Evolutionary conservation across 176 grass and related monocot genomes (phyloP).

Genomic region (Bolboschoenus planiculmis): DNA sequence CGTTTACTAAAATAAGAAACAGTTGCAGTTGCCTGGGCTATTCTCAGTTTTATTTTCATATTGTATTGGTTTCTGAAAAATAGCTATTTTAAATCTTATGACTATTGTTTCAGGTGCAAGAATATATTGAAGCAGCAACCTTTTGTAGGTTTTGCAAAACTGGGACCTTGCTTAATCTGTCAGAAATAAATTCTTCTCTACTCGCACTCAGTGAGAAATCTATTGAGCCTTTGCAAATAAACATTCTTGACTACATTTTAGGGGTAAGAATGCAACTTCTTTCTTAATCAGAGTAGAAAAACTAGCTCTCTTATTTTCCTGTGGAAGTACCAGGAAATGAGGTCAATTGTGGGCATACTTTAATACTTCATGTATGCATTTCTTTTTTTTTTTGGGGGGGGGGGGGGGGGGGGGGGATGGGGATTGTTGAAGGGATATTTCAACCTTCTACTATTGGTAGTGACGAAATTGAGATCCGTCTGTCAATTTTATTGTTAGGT

Average conservation of each 20-base stretch:
- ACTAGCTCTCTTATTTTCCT: background rate
- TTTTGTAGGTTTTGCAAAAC: conserved; percentile 88
- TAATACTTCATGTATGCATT: background rate
- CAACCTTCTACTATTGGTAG: background rate
- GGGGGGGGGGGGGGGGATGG: too few species aligned
- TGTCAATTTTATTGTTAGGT: conserved; percentile 46
- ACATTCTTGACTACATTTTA: conserved; percentile 86
- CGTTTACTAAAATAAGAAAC: background rate
- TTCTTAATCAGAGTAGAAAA: conserved; percentile 1
- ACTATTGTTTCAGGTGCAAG: conserved; percentile 66
- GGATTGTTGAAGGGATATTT: background rate
- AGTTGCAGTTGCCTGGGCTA: background rate
- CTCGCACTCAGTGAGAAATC: conserved; percentile 54
- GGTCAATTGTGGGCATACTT: background rate
- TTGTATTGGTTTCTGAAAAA: background rate
- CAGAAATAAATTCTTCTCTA: conserved; percentile 88
- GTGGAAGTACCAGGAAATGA: background rate
- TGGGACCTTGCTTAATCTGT: conserved; percentile 75
- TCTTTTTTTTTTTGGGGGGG: too few species aligned
- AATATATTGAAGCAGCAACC: conserved; percentile 91
- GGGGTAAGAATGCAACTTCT: conserved; percentile 44
- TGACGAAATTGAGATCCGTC: conserved; percentile 1
- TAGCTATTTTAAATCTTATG: background rate
- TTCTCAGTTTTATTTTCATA: background rate
- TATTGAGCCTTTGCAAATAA: conserved; percentile 87